phyloP scores from a whole-genome alignment of 2,329 filamentous ascomycete species.

The Calonectria pteridis region DNA sequence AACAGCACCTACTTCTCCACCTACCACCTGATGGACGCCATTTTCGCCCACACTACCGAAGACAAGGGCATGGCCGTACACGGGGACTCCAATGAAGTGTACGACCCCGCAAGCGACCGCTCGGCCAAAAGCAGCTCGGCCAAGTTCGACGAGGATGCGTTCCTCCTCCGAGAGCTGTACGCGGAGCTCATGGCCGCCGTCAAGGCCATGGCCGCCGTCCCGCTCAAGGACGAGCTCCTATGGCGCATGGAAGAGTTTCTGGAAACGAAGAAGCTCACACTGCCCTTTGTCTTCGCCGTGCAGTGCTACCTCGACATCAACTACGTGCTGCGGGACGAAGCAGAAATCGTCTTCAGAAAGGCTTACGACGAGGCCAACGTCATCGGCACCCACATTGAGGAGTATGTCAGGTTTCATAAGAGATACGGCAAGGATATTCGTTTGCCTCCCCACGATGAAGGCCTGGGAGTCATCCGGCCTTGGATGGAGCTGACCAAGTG shows the following conservation, averaged over 20 bases:
- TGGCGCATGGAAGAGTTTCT: not conserved
- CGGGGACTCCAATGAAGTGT: not conserved
- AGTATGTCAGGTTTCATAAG: not conserved
- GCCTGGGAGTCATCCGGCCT: not conserved
- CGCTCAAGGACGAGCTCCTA: not conserved
- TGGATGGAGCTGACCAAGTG: not conserved
- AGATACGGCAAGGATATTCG: not conserved
- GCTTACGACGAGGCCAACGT: not conserved
- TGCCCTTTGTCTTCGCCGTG: not conserved
- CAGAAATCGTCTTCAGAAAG: not conserved
- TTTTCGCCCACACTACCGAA: not conserved
- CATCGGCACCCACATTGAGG: not conserved
- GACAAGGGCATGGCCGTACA: not conserved
- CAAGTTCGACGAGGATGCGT: not conserved
- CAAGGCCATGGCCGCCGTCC: not conserved
- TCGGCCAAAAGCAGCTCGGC: not conserved
- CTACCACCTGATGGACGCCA: not conserved
- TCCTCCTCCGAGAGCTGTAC: not conserved
- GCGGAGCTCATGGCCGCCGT: not conserved
- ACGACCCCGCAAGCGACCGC: not conserved
- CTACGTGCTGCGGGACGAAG: not conserved
- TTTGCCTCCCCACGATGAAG: not conserved
- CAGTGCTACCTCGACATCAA: not conserved
- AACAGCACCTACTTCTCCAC: not conserved
- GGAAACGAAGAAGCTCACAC: accelerated